These are phyloP conservation scores for Metschnikowia shivogae DNA, from an alignment of 805 yeast genomes.

Conservation along the genomic window DNA sequence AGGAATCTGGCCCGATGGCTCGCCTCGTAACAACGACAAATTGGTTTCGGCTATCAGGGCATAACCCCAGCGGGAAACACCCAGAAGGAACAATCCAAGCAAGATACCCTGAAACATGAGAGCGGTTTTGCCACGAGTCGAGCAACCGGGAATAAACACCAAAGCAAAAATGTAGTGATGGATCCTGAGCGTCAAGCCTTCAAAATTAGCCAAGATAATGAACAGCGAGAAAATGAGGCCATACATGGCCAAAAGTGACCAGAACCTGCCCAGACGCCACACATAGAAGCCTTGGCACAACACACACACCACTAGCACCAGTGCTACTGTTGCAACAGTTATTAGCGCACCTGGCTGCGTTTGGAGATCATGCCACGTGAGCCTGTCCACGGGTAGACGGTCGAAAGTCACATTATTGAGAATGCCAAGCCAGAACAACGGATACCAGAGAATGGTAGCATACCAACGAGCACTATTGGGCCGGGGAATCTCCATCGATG, in stretches of 20 bases:
- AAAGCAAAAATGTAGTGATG: slow-evolving; percentile 80
- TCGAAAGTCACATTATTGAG: slow-evolving; percentile 87
- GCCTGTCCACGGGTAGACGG: slow-evolving; percentile 79
- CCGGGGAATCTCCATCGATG: not conserved
- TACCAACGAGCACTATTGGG: slow-evolving; percentile 3
- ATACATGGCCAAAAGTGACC: slow-evolving; percentile 56
- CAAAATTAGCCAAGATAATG: slow-evolving; percentile 32
- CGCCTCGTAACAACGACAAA: slow-evolving; percentile 62
- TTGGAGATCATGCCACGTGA: slow-evolving; percentile 65
- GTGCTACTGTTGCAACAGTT: slow-evolving; percentile 53
- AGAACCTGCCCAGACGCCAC: slow-evolving; percentile 74
- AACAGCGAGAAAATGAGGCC: slow-evolving; percentile 43
- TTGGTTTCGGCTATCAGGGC: slow-evolving; percentile 84
- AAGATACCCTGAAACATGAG: slow-evolving; percentile 79
- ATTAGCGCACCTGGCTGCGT: slow-evolving; percentile 73
- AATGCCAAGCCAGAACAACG: slow-evolving; percentile 78
- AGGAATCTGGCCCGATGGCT: slow-evolving; percentile 52
- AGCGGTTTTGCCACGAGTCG: slow-evolving; percentile 67
- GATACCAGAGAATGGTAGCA: slow-evolving; percentile 57
- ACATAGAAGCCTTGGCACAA: slow-evolving; percentile 70
- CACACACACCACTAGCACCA: slow-evolving; percentile 48
- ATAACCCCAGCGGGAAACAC: slow-evolving; percentile 89
- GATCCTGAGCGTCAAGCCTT: slow-evolving; percentile 69
- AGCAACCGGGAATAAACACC: slow-evolving; percentile 77
- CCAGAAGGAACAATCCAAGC: slow-evolving; percentile 75